These are phyloP conservation scores for Trichomonas gallinae DNA, from an alignment of 208 protist genomes.

Conservation along the genomic window DNA sequence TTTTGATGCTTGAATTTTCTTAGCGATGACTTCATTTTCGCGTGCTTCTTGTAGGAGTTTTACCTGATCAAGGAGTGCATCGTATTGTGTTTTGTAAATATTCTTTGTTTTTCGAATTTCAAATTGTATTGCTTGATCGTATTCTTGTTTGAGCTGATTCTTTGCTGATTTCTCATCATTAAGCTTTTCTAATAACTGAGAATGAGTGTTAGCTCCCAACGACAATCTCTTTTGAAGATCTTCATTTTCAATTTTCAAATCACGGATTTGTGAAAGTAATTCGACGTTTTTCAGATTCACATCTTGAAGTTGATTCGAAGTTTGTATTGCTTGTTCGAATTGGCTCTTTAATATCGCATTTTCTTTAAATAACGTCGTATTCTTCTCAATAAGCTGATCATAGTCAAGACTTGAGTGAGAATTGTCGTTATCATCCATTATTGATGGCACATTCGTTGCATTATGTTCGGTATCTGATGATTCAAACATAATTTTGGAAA, in stretches of 20 bases:
- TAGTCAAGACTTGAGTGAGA: not conserved
- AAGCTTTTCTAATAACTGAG: not conserved
- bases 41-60: not conserved
- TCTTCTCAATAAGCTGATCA: not conserved
- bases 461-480: not conserved
- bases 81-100: not conserved
- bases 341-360: not conserved
- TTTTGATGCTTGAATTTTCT: not conserved
- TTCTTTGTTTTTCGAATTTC: not conserved
- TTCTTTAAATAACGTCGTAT: not conserved
- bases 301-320: not conserved
- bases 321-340: not conserved
- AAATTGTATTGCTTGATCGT: not conserved
- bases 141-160: not conserved
- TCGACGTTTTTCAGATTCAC: not conserved
- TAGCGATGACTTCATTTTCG: not conserved
- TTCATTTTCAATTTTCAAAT: not conserved
- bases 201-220: not conserved
- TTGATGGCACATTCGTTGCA: not conserved
- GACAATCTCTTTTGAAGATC: not conserved
- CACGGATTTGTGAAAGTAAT: not conserved
- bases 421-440: not conserved
- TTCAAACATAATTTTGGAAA: not conserved
- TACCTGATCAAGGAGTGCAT: not conserved
- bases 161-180: not conserved